Evolutionary conservation across 345 rosid species (phyloP).

Genomic region (Eutrema heterophyllum): DNA sequence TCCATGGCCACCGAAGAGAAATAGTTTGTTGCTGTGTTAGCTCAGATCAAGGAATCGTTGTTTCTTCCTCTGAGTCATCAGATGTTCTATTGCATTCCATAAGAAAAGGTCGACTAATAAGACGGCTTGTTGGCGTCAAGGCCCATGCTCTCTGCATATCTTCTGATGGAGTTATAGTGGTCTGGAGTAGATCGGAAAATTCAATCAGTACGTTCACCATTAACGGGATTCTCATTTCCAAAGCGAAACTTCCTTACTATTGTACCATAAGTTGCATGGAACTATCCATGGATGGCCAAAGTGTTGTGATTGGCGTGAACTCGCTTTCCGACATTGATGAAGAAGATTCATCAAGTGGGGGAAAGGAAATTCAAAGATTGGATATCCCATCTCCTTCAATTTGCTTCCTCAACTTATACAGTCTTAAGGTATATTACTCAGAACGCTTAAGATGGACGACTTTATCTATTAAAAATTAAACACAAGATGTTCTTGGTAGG

Average conservation of each 20-base stretch:
- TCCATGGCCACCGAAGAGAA: conserved; percentile 76
- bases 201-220: conserved; percentile 66
- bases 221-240: conserved; percentile 61
- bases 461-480: no score
- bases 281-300: conserved; percentile 68
- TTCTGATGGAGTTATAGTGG: conserved; percentile 66
- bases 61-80: conserved; percentile 64
- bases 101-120: conserved; percentile 78
- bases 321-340: conserved; percentile 35
- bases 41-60: conserved; percentile 85
- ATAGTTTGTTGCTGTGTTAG: conserved; percentile 70
- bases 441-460: neutral
- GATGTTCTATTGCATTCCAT: conserved; percentile 78
- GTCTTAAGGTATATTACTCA: conserved; percentile 63
- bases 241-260: conserved; percentile 56
- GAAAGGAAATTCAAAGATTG: conserved; percentile 28
- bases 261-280: conserved; percentile 77
- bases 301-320: conserved; percentile 64
- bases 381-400: conserved; percentile 63
- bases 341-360: conserved; percentile 37
- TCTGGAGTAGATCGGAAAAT: conserved; percentile 58
- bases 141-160: conserved; percentile 82
- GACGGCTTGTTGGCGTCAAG: conserved; percentile 67
- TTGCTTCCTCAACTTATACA: conserved; percentile 74
- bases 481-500: neutral